Percentiles rank a stretch among this genome's conserved stretches.
These are phyloP conservation scores for Puccinia triticina DNA, from an alignment of 1,284 basidiomycete species.

Conservation along the genomic window DNA sequence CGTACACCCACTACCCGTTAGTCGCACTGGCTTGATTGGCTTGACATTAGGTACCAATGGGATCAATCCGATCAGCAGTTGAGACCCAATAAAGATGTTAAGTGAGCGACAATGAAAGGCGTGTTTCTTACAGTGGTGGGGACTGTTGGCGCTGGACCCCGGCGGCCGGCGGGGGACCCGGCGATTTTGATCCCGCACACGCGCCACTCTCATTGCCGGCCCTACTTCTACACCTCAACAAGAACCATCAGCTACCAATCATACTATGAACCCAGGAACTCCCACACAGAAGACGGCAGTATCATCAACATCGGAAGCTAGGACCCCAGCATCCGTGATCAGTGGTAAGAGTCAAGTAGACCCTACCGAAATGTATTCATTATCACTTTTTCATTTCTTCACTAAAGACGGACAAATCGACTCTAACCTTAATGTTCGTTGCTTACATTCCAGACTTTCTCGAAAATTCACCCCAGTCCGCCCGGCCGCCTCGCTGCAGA, in stretches of 20 bases:
- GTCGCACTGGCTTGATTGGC: no score
- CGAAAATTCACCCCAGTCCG: conserved; percentile 46
- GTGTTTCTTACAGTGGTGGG: no score
- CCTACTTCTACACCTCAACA: not conserved
- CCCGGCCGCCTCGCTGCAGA: conserved; percentile 1
- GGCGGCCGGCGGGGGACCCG: no score
- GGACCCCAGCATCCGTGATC: not conserved
- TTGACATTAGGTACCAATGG: no score
- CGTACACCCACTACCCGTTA: no score
- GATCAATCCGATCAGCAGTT: no score
- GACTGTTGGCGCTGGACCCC: no score
- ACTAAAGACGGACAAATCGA: not conserved
- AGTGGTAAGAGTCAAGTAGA: conserved; percentile 34
- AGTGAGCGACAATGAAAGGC: no score
- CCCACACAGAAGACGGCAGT: not conserved
- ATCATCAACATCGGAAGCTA: not conserved
- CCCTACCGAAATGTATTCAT: conserved; percentile 25
- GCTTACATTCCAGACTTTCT: not conserved
- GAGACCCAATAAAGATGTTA: no score
- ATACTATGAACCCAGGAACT: not conserved
- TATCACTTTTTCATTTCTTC: not conserved
- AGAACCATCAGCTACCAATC: not conserved
- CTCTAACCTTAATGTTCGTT: not conserved
- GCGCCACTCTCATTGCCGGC: no score
- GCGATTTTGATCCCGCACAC: no score